Percentiles rank a stretch among this genome's conserved stretches.
These are phyloP conservation scores for Malassezia slooffiae DNA, from an alignment of 1,284 basidiomycete species.

Conservation along the genomic window DNA sequence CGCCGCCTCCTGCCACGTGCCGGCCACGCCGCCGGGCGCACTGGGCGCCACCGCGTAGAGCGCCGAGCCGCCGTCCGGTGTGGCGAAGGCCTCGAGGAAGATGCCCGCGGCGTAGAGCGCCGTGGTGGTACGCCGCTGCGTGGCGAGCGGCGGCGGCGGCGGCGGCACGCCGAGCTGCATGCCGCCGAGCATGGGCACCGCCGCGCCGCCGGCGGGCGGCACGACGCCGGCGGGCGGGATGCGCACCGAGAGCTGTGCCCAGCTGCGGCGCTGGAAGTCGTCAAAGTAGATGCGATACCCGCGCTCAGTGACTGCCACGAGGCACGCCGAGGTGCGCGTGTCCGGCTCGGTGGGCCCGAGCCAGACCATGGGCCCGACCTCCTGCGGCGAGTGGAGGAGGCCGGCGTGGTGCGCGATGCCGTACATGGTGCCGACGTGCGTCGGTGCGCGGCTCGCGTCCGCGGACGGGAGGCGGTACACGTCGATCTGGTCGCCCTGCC, in stretches of 20 bases:
- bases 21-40: conserved; percentile 1
- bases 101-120: conserved; percentile 12
- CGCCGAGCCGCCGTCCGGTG: neutral
- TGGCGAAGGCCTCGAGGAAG: conserved; percentile 7
- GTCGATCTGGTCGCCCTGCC: conserved; percentile 36
- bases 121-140: conserved; percentile 3
- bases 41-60: conserved; percentile 5
- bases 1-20: conserved; percentile 20
- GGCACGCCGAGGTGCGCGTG: conserved; percentile 21
- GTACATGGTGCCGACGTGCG: conserved; percentile 28
- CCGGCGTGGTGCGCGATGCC: conserved; percentile 39
- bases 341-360: conserved; percentile 28
- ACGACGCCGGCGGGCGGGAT: conserved; percentile 6
- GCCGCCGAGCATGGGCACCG: neutral
- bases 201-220: neutral
- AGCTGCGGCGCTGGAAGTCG: conserved; percentile 29
- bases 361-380: conserved; percentile 34
- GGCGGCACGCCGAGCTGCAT: neutral
- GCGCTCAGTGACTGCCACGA: conserved; percentile 41
- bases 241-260: conserved; percentile 17
- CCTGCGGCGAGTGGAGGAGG: conserved; percentile 31
- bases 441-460: conserved; percentile 30
- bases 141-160: neutral
- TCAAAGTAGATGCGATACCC: conserved; percentile 43
- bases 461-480: conserved; percentile 31